Conservation (phyloP, 2,329 filamentous ascomycete genomes). For the Ascochyta rabiei region DNA sequence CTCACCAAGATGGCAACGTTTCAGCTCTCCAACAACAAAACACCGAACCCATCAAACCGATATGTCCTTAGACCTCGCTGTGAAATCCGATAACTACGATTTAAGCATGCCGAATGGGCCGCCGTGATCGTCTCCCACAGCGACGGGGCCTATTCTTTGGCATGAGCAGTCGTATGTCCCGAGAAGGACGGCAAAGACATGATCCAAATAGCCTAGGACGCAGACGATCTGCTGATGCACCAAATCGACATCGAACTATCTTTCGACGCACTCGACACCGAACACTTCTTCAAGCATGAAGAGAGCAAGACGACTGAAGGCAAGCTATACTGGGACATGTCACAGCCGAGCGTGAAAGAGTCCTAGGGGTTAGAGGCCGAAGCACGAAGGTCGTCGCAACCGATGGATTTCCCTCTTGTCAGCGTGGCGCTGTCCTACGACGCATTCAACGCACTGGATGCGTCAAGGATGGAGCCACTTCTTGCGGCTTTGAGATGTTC, state of each 20-base stretch:
- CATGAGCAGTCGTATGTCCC: slow-evolving; percentile 39
- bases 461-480: slow-evolving; percentile 30
- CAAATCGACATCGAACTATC: slow-evolving; percentile 44
- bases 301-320: slow-evolving; percentile 36
- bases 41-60: slow-evolving; percentile 32
- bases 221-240: slow-evolving; percentile 40
- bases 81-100: slow-evolving; percentile 38
- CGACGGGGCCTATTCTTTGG: slow-evolving; percentile 38
- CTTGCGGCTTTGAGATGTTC: slow-evolving; percentile 2
- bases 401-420: slow-evolving; percentile 51
- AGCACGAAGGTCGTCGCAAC: slow-evolving; percentile 29
- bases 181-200: slow-evolving; percentile 23
- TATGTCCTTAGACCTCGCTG: slow-evolving; percentile 38
- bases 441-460: slow-evolving; percentile 30
- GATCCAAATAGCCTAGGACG: slow-evolving; percentile 9
- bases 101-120: slow-evolving; percentile 37
- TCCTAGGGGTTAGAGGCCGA: slow-evolving; percentile 27
- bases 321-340: slow-evolving; percentile 35
- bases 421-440: slow-evolving; percentile 48
- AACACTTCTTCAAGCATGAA: slow-evolving; percentile 45
- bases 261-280: slow-evolving; percentile 49
- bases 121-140: slow-evolving; percentile 39
- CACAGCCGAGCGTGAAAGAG: slow-evolving; percentile 24
- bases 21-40: slow-evolving; percentile 26
- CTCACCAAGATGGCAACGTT: background rate